Conservation (phyloP, 2,329 filamentous ascomycete species). For the Fusarium gaditjirri region DNA sequence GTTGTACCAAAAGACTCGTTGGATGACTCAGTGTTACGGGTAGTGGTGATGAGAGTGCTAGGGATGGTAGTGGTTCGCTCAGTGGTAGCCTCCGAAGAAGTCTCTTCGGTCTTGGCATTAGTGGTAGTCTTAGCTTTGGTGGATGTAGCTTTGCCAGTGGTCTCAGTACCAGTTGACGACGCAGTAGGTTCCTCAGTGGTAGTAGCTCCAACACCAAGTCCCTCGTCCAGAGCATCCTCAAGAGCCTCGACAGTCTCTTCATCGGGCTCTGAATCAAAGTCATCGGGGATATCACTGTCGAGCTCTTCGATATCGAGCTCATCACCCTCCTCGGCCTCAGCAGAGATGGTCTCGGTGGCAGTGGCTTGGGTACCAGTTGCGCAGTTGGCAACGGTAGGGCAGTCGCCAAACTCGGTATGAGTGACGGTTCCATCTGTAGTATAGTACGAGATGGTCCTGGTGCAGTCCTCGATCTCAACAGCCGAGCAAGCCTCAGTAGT, state of each 20-base stretch:
- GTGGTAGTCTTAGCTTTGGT: background rate
- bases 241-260: background rate
- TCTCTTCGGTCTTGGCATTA: background rate
- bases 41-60: conserved; percentile 11
- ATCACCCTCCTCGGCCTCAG: background rate
- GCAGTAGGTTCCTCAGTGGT: background rate
- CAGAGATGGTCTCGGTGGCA: background rate
- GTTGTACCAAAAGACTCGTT: background rate
- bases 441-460: conserved; percentile 10
- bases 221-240: background rate
- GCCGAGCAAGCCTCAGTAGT: conserved; percentile 9
- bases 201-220: background rate
- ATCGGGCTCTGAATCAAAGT: background rate
- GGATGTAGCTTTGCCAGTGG: background rate
- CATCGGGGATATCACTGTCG: background rate
- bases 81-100: background rate
- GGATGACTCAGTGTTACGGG: background rate
- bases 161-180: background rate
- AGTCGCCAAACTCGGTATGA: conserved; percentile 10
- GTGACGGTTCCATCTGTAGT: conserved; percentile 2
- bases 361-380: conserved; percentile 14
- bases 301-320: conserved; percentile 3
- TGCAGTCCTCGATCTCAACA: conserved; percentile 12
- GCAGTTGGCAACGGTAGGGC: conserved; percentile 10
- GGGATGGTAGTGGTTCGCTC: background rate